Evolutionary conservation across 176 grass and related monocot genomes (phyloP), one percentile per base, ranked within the genome.

Genomic region (Olyra latifolia): DNA sequence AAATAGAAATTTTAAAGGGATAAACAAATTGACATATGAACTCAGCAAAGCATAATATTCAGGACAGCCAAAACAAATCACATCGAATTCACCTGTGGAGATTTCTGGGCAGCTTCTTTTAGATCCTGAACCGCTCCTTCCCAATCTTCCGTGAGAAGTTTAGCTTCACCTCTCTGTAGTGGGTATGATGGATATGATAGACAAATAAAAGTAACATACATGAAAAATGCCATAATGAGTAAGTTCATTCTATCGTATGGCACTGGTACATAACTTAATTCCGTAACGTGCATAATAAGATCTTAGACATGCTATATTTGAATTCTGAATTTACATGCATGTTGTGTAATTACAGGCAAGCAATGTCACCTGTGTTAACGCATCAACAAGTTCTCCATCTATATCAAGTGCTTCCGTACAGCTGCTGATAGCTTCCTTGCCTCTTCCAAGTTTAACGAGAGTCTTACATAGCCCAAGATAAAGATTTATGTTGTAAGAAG

Each of bases 371-470:
- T 98, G 96, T 76, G 86, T 78, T 72, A 98, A 85, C 9, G 92
- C 92, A 43, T 98, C 96, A 82, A 95, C 66, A 83, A 98, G 92
- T 70, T 98, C 96, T 80, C 68, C 82, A 62, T 95, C 90, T 79
- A 98, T 95, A 72, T 81, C 82, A 22, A 98, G 90, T 69, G 92
- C 92, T 80, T 95, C 90, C 16, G 90, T 87, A 77, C 96, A 98
- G 66, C 81, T 91, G 42, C 17, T 84, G 46, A 98, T 80, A 77
- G 96, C 96, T 72, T 98, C 96, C 57, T 95, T 98, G 62, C 92
- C 92, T 98, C 96, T 95, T 5, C 92, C 96, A 78, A 98, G 92
- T 93, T 93, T 95, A 91, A 95, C 90, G 78, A 98, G 84, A 86
- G 88, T 83, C 83, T 98, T 98, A 85, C 96, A 98, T 43, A 98